Percentiles rank a stretch among this genome's conserved stretches.
Conservation (phyloP, 1,284 basidiomycete genomes). For the Sporisorium reilianum region DNA sequence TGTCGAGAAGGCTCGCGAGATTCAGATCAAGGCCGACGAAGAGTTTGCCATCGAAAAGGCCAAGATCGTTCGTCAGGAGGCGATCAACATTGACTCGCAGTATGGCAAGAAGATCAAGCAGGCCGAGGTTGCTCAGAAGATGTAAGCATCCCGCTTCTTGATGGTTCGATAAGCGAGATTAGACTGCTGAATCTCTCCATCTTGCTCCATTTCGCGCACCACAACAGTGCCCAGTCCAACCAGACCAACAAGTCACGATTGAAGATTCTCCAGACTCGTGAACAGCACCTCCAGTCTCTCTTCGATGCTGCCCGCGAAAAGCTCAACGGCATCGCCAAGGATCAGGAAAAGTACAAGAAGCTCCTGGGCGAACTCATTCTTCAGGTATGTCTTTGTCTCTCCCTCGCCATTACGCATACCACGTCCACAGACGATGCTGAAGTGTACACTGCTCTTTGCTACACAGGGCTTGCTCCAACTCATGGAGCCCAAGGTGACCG, state of each 20-base stretch:
- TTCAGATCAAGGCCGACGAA: conserved; percentile 69
- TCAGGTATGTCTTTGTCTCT: conserved; percentile 74
- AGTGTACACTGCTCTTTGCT: background rate
- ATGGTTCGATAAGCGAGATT: background rate
- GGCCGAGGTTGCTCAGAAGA: conserved; percentile 65
- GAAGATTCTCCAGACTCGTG: conserved; percentile 87
- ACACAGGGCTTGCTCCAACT: conserved; percentile 64
- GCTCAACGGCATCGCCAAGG: conserved; percentile 77
- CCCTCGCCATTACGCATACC: background rate
- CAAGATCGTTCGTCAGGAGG: conserved; percentile 68
- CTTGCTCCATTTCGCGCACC: background rate
- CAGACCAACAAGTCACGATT: conserved; percentile 94
- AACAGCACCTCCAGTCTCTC: conserved; percentile 90
- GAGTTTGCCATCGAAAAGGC: conserved; percentile 69
- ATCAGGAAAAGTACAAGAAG: conserved; percentile 74
- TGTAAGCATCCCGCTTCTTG: too few relatives aligned
- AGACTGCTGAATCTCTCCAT: background rate
- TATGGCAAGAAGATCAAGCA: conserved; percentile 69
- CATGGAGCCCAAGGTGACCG: conserved; percentile 61
- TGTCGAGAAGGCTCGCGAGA: conserved; percentile 68
- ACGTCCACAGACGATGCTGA: background rate
- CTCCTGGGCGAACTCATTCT: conserved; percentile 74
- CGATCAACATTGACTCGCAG: conserved; percentile 63
- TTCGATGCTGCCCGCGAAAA: conserved; percentile 81
- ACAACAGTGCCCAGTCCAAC: conserved; percentile 90